Conservation (phyloP, 306 rosid genomes). For the Psophocarpus tetragonolobus region DNA sequence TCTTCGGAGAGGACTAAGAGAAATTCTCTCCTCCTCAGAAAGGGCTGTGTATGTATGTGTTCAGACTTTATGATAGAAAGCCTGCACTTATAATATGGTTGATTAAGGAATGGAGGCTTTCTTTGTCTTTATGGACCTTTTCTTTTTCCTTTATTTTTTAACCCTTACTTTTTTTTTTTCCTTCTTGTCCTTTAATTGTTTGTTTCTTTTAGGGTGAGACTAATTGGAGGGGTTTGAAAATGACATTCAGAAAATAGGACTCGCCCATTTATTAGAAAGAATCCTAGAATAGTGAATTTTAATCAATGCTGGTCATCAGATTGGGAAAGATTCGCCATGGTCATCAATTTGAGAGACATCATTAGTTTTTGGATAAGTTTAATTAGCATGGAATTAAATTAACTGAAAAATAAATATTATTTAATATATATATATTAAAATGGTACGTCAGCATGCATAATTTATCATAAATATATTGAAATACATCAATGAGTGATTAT, state of each 20-base stretch:
- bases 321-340: background rate
- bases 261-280: conserved; percentile 42
- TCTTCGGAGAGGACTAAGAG: conserved; percentile 41
- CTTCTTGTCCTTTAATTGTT: conserved; percentile 46
- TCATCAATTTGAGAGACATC: conserved; percentile 2
- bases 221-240: conserved; percentile 63
- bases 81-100: conserved; percentile 47
- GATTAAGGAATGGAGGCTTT: conserved; percentile 49
- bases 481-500: too few relatives aligned
- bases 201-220: conserved; percentile 51
- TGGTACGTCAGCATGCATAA: too few relatives aligned
- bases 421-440: too few relatives aligned
- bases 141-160: background rate
- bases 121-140: conserved; percentile 54
- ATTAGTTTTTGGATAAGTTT: background rate
- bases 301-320: conserved; percentile 2
- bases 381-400: background rate
- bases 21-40: conserved; percentile 53
- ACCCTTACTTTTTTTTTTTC: conserved; percentile 37
- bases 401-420: background rate
- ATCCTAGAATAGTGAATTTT: conserved; percentile 58
- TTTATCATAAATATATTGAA: too few relatives aligned
- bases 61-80: conserved; percentile 49
- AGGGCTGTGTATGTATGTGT: conserved; percentile 44
- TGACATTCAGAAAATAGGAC: conserved; percentile 54